Base-by-base conservation (phyloP, 2,329 filamentous ascomycete species). In the Dothideomycetes sp. region DNA sequence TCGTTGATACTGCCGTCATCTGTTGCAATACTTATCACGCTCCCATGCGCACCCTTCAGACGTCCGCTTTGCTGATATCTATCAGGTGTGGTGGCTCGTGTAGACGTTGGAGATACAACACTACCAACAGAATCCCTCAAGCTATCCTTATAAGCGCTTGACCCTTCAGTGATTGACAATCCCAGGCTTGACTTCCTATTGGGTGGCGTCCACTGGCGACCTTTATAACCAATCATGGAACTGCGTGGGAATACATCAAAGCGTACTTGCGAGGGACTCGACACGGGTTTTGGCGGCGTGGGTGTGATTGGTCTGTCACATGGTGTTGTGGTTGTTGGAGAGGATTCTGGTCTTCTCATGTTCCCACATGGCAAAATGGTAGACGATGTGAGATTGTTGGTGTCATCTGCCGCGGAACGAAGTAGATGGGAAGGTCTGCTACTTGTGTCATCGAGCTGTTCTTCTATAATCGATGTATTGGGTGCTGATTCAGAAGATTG, bases 51-150 rank as follows among this genome's bases (percentile, higher is more conserved):
- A 80, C 82, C 46, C 70, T 78, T 3, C 76, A 65, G 12, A 74
- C 65, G 64, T 82, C 87, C 29, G 82, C 68, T 49, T 68, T 67
- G 51, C 84, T 84, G 20, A 15, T 17, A 30, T 11, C 31, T 23
- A 50, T 94, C 87, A 1, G 87, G 87, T 1, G 87, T 94, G 1
- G 87, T 94, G 12, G 87, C 88, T 42, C 88, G 71, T 2, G 88
- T 95, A 1, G 88, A 94, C 1, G 78, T 80, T 55, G 82, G 80
- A 1, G 89, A 95, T 2, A 86, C 59, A 20, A 84, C 70, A 59
- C 85, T 94, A 33, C 76, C 75, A 54, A 88, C 84, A 0, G 87
- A 94, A 51, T 86, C 82, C 22, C 83, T 79, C 42, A 71, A 63
- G 51, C 70, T 75, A 65, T 81, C 87, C 37, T 81, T 68, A 51